phyloP scores from a whole-genome alignment of 306 rosid genomes.

The Quercus wislizeni region DNA sequence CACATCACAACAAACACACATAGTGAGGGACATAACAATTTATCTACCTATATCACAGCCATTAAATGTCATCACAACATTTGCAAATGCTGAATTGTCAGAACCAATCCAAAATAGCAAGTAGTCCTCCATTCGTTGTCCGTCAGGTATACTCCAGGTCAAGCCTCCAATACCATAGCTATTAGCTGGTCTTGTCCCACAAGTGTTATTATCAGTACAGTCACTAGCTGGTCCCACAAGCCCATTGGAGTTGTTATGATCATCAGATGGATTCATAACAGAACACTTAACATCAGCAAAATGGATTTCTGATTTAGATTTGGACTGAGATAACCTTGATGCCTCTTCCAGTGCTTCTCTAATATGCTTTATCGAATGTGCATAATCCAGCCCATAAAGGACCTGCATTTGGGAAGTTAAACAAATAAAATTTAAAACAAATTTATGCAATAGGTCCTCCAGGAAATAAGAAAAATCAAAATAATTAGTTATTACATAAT shows the following conservation, averaged over 20 bases:
- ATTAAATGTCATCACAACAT: slow-evolving; percentile 76
- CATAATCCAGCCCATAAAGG: slow-evolving; percentile 81
- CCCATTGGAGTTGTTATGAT: slow-evolving; percentile 31
- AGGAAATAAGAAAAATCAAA: background rate
- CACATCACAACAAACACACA: background rate
- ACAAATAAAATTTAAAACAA: background rate
- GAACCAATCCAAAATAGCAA: slow-evolving; percentile 80
- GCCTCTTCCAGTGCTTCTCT: slow-evolving; percentile 44
- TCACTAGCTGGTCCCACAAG: slow-evolving; percentile 28
- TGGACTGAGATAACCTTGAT: slow-evolving; percentile 21
- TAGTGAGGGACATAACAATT: background rate
- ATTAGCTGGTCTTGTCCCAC: slow-evolving; percentile 23
- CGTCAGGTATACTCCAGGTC: slow-evolving; percentile 65
- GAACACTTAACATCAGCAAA: slow-evolving; percentile 67
- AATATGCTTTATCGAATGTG: slow-evolving; percentile 46
- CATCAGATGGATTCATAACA: slow-evolving; percentile 52
- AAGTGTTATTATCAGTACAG: slow-evolving; percentile 22
- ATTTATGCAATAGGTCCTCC: background rate
- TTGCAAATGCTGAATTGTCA: slow-evolving; percentile 80
- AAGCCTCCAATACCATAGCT: slow-evolving; percentile 66
- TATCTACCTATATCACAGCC: slow-evolving; percentile 79
- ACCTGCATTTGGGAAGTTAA: slow-evolving; percentile 49
- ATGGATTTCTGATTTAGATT: slow-evolving; percentile 35
- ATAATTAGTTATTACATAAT: background rate
- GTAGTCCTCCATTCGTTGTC: slow-evolving; percentile 67